Percentiles rank a stretch among this genome's conserved stretches.
Evolutionary conservation across 768 basidiomycete genomes (phyloP).

Genomic region (Cyclocybe cylindracea): DNA sequence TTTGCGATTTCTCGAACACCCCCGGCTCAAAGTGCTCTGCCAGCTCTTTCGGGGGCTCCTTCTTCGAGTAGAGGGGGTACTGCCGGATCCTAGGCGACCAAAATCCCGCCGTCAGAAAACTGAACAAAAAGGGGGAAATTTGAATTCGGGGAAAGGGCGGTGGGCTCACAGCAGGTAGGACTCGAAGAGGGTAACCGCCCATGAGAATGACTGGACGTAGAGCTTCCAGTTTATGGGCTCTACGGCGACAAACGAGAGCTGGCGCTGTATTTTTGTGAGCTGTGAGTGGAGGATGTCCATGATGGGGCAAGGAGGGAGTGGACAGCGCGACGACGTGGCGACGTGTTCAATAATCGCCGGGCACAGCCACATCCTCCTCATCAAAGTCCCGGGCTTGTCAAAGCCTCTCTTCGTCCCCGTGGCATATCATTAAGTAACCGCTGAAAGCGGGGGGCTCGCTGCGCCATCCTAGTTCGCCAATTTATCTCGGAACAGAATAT

Average conservation of each 20-base stretch:
- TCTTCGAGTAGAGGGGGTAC: slow-evolving; percentile 81
- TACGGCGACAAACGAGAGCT: slow-evolving; percentile 69
- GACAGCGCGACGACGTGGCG: slow-evolving; percentile 24
- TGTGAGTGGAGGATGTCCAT: slow-evolving; percentile 69
- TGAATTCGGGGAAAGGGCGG: neutral
- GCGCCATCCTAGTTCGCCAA: too few species aligned
- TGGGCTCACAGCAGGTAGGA: slow-evolving; percentile 80
- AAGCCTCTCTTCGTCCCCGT: neutral
- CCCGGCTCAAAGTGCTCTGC: slow-evolving; percentile 65
- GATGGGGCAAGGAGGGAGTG: slow-evolving; percentile 17
- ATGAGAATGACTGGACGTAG: slow-evolving; percentile 78
- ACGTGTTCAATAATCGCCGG: slow-evolving; percentile 19
- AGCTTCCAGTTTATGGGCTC: slow-evolving; percentile 80
- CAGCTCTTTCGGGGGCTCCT: slow-evolving; percentile 69
- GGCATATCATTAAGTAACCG: too few species aligned
- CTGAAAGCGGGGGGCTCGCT: too few species aligned
- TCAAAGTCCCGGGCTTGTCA: neutral
- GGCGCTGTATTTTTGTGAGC: slow-evolving; percentile 56
- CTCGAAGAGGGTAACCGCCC: slow-evolving; percentile 82
- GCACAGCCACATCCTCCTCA: slow-evolving; percentile 22
- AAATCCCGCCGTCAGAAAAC: too few species aligned
- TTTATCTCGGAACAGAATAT: too few species aligned
- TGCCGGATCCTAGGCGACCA: slow-evolving; percentile 58
- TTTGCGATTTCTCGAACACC: slow-evolving; percentile 86
- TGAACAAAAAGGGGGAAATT: slow-evolving; percentile 13